Conservation (phyloP, 257 asterid genomes). For the Jacaranda copaia region DNA sequence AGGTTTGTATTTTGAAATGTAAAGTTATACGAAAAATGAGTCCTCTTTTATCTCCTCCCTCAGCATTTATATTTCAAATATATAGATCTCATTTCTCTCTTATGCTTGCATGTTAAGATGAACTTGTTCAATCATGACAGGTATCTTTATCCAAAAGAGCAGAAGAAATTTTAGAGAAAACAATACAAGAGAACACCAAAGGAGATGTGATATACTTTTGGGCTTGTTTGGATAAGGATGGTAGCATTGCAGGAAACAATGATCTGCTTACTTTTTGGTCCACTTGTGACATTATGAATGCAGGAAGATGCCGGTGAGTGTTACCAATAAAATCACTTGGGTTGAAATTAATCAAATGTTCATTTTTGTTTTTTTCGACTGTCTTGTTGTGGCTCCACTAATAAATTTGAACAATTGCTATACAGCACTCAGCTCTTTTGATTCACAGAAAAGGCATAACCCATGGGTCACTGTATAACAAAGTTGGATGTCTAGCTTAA, state of each 20-base stretch:
- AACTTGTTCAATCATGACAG: conserved; percentile 53
- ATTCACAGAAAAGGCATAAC: conserved; percentile 7
- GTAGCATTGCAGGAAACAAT: conserved; percentile 67
- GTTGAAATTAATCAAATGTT: conserved; percentile 21
- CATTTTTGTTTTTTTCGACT: neutral
- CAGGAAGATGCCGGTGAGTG: conserved; percentile 95
- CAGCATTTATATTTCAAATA: conserved; percentile 11
- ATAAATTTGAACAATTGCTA: conserved; percentile 14
- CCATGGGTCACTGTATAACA: neutral
- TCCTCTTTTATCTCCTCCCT: conserved; percentile 24
- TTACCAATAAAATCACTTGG: conserved; percentile 23
- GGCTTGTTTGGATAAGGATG: conserved; percentile 75
- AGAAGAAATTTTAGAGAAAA: conserved; percentile 78
- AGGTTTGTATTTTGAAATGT: conserved; percentile 50
- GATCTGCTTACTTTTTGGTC: conserved; percentile 94
- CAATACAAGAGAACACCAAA: conserved; percentile 65
- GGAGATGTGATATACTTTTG: conserved; percentile 94
- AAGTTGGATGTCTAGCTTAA: conserved; percentile 5
- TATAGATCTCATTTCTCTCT: conserved; percentile 11
- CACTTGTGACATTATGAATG: conserved; percentile 89
- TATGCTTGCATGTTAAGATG: conserved; percentile 19
- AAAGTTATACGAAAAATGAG: neutral
- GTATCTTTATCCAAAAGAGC: conserved; percentile 78
- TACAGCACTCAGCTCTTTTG: neutral
- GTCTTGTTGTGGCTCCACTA: conserved; percentile 12